Evolutionary conservation across 2,329 filamentous ascomycete genomes (phyloP).

Genomic region (Fusarium nygamai): DNA sequence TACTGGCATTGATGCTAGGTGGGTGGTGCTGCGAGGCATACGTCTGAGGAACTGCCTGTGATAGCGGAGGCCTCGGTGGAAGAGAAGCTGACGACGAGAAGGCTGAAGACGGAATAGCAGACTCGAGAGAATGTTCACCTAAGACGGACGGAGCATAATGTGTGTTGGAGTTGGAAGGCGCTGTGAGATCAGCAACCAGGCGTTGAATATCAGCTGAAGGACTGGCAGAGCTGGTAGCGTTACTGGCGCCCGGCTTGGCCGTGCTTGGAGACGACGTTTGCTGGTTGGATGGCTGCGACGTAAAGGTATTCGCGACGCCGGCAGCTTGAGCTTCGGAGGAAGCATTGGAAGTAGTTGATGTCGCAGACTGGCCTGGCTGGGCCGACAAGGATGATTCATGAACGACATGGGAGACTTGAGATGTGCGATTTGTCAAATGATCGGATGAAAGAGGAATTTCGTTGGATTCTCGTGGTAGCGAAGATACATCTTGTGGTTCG

Average conservation of each 20-base stretch:
- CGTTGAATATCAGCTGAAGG: slow-evolving; percentile 52
- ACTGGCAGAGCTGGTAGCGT: slow-evolving; percentile 44
- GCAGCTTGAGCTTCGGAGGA: slow-evolving; percentile 43
- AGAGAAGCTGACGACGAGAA: slow-evolving; percentile 55
- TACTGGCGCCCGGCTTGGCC: slow-evolving; percentile 43
- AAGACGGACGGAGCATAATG: slow-evolving; percentile 41
- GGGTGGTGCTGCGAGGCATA: slow-evolving; percentile 52
- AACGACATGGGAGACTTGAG: slow-evolving; percentile 46
- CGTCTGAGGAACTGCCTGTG: slow-evolving; percentile 51
- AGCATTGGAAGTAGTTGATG: slow-evolving; percentile 42
- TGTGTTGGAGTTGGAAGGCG: slow-evolving; percentile 47
- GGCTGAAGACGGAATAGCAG: slow-evolving; percentile 44
- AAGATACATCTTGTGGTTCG: slow-evolving; percentile 56
- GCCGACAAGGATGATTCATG: slow-evolving; percentile 46
- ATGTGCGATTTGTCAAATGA: slow-evolving; percentile 48
- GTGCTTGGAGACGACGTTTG: slow-evolving; percentile 40
- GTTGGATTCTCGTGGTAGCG: slow-evolving; percentile 55
- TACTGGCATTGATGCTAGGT: slow-evolving; percentile 45
- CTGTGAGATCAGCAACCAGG: slow-evolving; percentile 55
- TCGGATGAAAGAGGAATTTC: slow-evolving; percentile 53
- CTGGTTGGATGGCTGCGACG: slow-evolving; percentile 38
- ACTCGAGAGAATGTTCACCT: slow-evolving; percentile 40
- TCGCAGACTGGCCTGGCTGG: slow-evolving; percentile 37
- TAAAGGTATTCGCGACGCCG: slow-evolving; percentile 31
- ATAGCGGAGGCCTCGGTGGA: slow-evolving; percentile 57